Conservation (phyloP, 371 early-diverging fungal species). For the Haplosporangium sp. region DNA sequence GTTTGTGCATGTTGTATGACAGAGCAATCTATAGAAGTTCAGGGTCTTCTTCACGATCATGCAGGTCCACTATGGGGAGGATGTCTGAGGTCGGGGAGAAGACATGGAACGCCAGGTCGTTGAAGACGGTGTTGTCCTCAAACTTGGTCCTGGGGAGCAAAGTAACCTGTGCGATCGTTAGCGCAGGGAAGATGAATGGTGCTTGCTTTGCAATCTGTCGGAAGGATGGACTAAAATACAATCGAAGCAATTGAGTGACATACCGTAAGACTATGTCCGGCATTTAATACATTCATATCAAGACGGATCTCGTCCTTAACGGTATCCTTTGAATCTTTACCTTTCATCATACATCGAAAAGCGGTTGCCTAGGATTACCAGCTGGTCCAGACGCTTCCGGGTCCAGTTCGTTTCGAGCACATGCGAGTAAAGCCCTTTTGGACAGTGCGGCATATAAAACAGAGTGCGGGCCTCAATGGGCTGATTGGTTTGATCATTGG, state of each 20-base stretch:
- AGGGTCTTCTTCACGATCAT: constrained; percentile 38
- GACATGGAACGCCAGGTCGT: constrained; percentile 57
- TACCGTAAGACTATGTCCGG: too few species aligned
- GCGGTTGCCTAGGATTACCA: constrained; percentile 65
- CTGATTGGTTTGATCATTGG: constrained; percentile 57
- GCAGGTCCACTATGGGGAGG: constrained; percentile 26
- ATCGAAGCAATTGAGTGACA: too few species aligned
- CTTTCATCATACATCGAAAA: constrained; percentile 72
- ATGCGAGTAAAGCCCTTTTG: constrained; percentile 69
- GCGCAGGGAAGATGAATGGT: constrained; percentile 65
- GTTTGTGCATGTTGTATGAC: not conserved
- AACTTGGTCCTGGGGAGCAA: constrained; percentile 62
- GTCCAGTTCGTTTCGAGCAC: constrained; percentile 72
- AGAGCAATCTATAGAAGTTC: constrained; percentile 20
- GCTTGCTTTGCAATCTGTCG: constrained; percentile 62
- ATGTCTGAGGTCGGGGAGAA: constrained; percentile 10
- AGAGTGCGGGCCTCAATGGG: constrained; percentile 56
- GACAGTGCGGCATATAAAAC: constrained; percentile 83
- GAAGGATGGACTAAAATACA: constrained; percentile 58
- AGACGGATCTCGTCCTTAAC: too few species aligned
- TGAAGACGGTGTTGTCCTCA: constrained; percentile 68
- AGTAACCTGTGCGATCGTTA: constrained; percentile 54
- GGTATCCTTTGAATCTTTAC: constrained; percentile 33
- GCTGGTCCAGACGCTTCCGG: constrained; percentile 35
- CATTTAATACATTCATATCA: too few species aligned